Base-by-base conservation (phyloP, 2,329 filamentous ascomycete species). In the Talaromyces marneffei region DNA sequence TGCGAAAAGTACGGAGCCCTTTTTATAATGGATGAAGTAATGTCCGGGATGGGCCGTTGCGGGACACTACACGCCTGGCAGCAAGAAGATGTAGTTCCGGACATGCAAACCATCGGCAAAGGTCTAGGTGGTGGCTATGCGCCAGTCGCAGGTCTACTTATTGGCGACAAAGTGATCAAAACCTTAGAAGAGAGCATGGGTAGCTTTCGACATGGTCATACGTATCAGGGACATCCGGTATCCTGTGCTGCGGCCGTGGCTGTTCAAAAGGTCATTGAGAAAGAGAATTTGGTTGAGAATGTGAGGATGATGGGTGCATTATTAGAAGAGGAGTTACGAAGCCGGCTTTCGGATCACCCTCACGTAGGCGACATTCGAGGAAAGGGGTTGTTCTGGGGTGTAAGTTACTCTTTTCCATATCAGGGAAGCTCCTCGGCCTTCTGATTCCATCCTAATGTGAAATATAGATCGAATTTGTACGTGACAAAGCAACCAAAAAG, bases 21-120 rank as follows among this genome's bases (percentile, higher is more conserved):
- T 0, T 78, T 94, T n/a, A 87, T 93, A 50, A 75, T 93, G 0
- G 91, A 94, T 68, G 90, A 93, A 70, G 81, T 91, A 48, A 90
- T 92, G 87, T 82, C 79, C 64, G 84, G 85, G 2, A 82, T 83
- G 76, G 85, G 85, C 6, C 79, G 84, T 6, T 79, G 77, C n/a
- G 84, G 83, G 1, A 81, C 80, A 1, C 68, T 84, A 2, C 83
- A 86, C 65, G 84, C 82, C 6, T 87, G 83, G 82, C 78, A 86
- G 64, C 78, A 84, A 54, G 80, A 85, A 61, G 79, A 71, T n/a
- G 77, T 86, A 2, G 76, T 80, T 0, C 85, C 85, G 0, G 85
- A 87, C 65, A 80, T 87, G 23, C 79, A 85, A 67, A 81, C 83
- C 2, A 78, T 86, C 27, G 84, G 83, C 4, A 87, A 87, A 69